Conservation (phyloP, 768 basidiomycete species). For the Lyophyllum decastes region DNA sequence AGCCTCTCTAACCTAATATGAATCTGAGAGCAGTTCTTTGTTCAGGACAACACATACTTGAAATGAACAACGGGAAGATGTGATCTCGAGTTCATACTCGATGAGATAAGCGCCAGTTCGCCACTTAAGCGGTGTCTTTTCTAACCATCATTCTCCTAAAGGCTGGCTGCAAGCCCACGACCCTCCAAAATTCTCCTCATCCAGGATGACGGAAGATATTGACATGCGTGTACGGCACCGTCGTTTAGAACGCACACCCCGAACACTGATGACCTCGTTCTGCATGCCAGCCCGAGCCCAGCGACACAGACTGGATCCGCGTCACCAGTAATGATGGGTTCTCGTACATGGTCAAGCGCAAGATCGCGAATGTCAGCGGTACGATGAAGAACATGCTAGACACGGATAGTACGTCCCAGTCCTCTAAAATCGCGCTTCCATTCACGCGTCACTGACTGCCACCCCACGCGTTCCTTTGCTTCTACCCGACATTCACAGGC, state of each 20-base stretch:
- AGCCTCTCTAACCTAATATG: too few species aligned
- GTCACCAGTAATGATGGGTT: conserved; percentile 80
- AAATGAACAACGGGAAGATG: too few species aligned
- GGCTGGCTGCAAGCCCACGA: too few species aligned
- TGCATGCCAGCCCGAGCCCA: conserved; percentile 15
- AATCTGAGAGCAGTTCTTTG: too few species aligned
- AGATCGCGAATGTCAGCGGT: conserved; percentile 75
- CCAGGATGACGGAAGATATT: conserved; percentile 20
- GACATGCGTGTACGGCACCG: conserved; percentile 16
- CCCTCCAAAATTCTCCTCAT: too few species aligned
- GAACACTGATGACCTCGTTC: not conserved
- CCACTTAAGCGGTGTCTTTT: too few species aligned
- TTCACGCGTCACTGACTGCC: not conserved
- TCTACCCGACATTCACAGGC: conserved; percentile 39
- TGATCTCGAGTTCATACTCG: too few species aligned
- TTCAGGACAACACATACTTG: too few species aligned
- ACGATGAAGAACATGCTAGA: conserved; percentile 84
- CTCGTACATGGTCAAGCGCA: conserved; percentile 75
- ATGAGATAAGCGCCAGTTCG: too few species aligned
- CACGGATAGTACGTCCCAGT: conserved; percentile 55
- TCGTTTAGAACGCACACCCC: not conserved
- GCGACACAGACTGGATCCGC: conserved; percentile 68
- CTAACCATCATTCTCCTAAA: too few species aligned
- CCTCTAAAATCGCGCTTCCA: not conserved
- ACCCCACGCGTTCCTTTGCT: not conserved